phyloP scores from a whole-genome alignment of 768 basidiomycete genomes.

The Serpula lacrymans region DNA sequence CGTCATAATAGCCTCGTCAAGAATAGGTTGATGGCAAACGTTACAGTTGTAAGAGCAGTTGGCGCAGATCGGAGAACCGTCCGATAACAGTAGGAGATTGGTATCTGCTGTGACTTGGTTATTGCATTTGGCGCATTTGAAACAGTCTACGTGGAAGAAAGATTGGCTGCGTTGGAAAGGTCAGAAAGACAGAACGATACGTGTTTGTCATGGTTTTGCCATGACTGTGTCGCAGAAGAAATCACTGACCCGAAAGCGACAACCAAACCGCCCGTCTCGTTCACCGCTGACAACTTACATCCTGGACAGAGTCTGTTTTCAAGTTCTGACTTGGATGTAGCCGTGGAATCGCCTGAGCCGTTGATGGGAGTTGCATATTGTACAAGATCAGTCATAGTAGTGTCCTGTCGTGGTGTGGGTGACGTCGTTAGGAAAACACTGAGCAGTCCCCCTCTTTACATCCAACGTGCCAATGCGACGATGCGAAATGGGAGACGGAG shows the following conservation, averaged over 20 bases:
- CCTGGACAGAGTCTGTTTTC: slow-evolving; percentile 75
- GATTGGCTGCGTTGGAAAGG: slow-evolving; percentile 59
- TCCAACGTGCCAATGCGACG: too few relatives aligned
- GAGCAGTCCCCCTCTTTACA: too few relatives aligned
- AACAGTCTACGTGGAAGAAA: slow-evolving; percentile 93
- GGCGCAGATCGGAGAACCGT: slow-evolving; percentile 95
- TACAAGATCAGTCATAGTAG: too few relatives aligned
- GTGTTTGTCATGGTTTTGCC: background rate
- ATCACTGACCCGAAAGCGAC: slow-evolving; percentile 89
- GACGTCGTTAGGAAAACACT: too few relatives aligned
- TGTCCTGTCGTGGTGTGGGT: too few relatives aligned
- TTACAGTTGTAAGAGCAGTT: slow-evolving; percentile 95
- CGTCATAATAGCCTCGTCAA: slow-evolving; percentile 99
- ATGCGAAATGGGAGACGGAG: too few relatives aligned
- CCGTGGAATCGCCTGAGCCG: too few relatives aligned
- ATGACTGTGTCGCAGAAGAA: slow-evolving; percentile 6
- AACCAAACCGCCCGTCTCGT: slow-evolving; percentile 80
- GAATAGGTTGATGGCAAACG: slow-evolving; percentile 89
- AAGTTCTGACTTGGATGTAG: slow-evolving; percentile 14
- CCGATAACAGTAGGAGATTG: slow-evolving; percentile 92
- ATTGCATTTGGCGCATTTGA: slow-evolving; percentile 95
- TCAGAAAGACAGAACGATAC: slow-evolving; percentile 6
- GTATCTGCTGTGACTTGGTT: slow-evolving; percentile 94
- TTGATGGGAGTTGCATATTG: too few relatives aligned
- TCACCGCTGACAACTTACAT: slow-evolving; percentile 77